Evolutionary conservation across 352 stramenopile genomes (phyloP), one percentile per base, ranked within the genome.

Genomic region (Thalassiosira hispida): DNA sequence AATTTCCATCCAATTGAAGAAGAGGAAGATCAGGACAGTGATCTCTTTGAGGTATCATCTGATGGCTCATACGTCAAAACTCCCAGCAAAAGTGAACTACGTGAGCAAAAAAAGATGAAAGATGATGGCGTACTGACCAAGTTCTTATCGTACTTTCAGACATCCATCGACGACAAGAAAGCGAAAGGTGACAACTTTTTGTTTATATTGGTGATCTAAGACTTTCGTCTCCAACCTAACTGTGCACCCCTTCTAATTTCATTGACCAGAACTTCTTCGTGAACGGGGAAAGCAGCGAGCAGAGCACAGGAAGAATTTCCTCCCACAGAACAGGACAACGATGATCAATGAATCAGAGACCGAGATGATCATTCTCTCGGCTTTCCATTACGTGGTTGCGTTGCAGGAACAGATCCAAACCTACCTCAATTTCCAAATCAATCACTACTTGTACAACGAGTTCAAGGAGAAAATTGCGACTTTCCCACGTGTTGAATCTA

Each of bases 311-410:
- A 89, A 81, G 51, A 77, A 57, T 16, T 90, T 92, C 61, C 77
- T 92, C 2, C 79, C 69, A 4, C 81, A 90, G 23, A 53, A 88
- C 42, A 79, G 86, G n/a, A 77, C 81, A 16, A 63, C 77, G 1
- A 92, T 90, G 83, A 90, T 90, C n/a, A 88, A 78, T 53, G 60
- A 85, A 0, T 75, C 88, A 20, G 86, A 92, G 49, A 87, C 65
- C 18, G 73, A 90, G 16, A 70, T 79, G 64, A 87, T 91, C 46
- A 71, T 91, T 40, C 31, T 65, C 14, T 82, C 65, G n/a, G 73
- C 77, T 33, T 90, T 89, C 40, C 56, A 85, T 44, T 91, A 91
- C 46, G 79, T 90, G 22, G 25, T 88, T 23, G 81, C 79, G n/a
- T 53, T 91, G 31, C 60, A 77, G 2, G 77, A 88, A 75, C 77